Evolutionary conservation across 2,329 filamentous ascomycete species (phyloP).

Genomic region (Aplosporella prunicola): DNA sequence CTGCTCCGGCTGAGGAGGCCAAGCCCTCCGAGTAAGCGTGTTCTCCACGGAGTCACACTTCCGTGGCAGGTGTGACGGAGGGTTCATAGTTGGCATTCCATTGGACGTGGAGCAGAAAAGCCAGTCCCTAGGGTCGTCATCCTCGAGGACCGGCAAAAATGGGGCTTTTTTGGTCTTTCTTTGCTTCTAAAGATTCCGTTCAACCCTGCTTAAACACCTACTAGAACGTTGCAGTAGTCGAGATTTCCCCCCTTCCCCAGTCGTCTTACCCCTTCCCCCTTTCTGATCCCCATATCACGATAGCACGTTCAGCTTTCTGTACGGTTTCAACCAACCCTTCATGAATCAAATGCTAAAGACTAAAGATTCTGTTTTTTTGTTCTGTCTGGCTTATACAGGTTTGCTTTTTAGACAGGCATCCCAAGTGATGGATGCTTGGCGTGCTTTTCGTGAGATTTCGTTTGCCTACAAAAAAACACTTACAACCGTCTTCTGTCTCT

Average conservation of each 20-base stretch:
- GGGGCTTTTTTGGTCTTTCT: conserved; percentile 11
- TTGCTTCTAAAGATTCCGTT: conserved; percentile 12
- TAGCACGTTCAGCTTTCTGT: conserved; percentile 10
- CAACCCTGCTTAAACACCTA: conserved; percentile 12
- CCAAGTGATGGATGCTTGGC: too few relatives aligned
- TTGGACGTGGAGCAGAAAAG: conserved; percentile 12
- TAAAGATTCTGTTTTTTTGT: conserved; percentile 3
- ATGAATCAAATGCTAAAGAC: conserved; percentile 12
- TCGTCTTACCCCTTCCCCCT: conserved; percentile 9
- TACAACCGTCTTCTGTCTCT: too few relatives aligned
- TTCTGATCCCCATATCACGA: conserved; percentile 10
- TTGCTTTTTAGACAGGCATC: too few relatives aligned
- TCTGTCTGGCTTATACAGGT: neutral
- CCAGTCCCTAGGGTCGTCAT: conserved; percentile 9
- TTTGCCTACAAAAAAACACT: too few relatives aligned
- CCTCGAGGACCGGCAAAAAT: too few relatives aligned
- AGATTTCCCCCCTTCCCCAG: conserved; percentile 7
- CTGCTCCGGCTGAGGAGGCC: conserved; percentile 13
- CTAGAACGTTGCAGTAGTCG: conserved; percentile 11
- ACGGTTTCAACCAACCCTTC: conserved; percentile 9
- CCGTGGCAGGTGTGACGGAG: conserved; percentile 9
- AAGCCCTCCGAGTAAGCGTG: conserved; percentile 11
- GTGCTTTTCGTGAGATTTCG: too few relatives aligned
- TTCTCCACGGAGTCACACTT: conserved; percentile 2
- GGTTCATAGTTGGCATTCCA: conserved; percentile 9